Evolutionary conservation across 306 rosid genomes (phyloP).

Genomic region (Corylus heterophylla): DNA sequence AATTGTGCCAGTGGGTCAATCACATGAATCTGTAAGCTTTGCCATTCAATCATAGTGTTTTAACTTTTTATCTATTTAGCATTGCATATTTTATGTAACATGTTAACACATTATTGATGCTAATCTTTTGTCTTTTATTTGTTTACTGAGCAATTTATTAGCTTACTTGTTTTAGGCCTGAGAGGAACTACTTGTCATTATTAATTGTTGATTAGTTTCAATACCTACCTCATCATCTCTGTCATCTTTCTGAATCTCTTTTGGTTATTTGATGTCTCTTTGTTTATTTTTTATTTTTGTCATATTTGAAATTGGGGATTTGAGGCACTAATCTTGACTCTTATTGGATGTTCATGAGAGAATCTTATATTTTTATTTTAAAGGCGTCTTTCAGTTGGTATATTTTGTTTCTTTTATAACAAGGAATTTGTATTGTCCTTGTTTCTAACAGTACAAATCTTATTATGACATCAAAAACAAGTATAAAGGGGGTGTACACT

Average conservation of each 20-base stretch:
- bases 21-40: slow-evolving; percentile 57
- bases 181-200: background rate
- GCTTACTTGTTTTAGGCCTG: background rate
- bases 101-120: slow-evolving; percentile 17
- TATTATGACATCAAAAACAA: background rate
- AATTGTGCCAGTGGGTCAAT: slow-evolving; percentile 61
- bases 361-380: background rate
- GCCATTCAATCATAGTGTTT: slow-evolving; percentile 7
- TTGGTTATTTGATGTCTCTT: background rate
- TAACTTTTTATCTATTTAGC: slow-evolving; percentile 15
- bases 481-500: background rate
- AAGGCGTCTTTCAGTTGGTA: background rate
- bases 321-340: background rate
- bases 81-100: slow-evolving; percentile 12
- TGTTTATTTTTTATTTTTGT: background rate
- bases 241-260: background rate
- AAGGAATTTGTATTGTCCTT: background rate
- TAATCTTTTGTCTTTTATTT: slow-evolving; percentile 18
- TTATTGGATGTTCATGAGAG: background rate
- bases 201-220: background rate
- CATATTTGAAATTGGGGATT: background rate
- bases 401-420: background rate
- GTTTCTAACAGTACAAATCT: background rate
- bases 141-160: background rate
- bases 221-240: background rate